Conservation (phyloP, 192 early-diverging fungal species). For the Podila epigama region DNA sequence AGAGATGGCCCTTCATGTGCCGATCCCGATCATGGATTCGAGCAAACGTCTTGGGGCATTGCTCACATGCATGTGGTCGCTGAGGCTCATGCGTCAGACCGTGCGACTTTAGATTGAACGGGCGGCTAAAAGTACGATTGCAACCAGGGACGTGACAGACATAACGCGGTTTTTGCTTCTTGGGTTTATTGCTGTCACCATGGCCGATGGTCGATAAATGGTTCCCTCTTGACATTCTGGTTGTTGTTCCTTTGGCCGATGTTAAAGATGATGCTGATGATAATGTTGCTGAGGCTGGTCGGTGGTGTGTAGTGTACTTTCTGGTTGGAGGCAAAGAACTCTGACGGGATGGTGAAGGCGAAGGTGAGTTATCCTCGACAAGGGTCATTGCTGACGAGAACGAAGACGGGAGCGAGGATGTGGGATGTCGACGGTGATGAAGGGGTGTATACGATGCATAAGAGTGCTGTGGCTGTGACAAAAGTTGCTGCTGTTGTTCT, state of each 20-base stretch:
- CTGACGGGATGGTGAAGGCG: neutral
- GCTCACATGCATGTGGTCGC: conserved; percentile 69
- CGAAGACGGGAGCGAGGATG: neutral
- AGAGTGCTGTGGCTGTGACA: no score
- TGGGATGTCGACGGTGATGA: neutral
- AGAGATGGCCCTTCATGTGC: conserved; percentile 74
- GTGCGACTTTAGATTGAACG: conserved; percentile 78
- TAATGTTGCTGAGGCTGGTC: neutral
- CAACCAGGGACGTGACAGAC: conserved; percentile 19
- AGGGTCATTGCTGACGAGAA: neutral
- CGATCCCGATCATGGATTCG: conserved; percentile 82
- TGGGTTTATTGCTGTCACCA: neutral
- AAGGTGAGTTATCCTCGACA: neutral
- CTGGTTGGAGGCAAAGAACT: neutral
- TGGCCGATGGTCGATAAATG: neutral
- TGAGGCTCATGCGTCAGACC: conserved; percentile 69
- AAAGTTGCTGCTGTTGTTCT: no score
- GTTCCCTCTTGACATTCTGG: no score
- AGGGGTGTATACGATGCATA: neutral
- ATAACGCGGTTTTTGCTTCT: conserved; percentile 7
- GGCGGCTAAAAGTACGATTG: conserved; percentile 63
- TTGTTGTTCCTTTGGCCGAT: no score
- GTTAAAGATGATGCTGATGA: neutral
- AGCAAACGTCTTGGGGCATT: conserved; percentile 80
- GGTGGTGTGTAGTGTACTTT: neutral